Percentiles rank a stretch among this genome's conserved stretches.
These are phyloP conservation scores for Lentinula aciculospora DNA, from an alignment of 768 basidiomycete species.

Conservation along the genomic window DNA sequence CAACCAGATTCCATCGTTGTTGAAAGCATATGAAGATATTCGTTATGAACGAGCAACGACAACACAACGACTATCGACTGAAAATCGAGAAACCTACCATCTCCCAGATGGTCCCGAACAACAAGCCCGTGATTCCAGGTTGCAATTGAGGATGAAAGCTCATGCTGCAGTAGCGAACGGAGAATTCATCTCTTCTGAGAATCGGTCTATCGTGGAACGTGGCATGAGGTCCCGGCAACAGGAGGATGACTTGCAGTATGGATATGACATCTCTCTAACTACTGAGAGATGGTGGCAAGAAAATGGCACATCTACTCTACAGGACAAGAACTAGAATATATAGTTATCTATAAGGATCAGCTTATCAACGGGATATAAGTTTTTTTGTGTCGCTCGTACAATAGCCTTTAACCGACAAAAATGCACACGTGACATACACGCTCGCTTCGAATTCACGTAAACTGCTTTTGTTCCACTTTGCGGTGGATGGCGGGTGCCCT, in stretches of 20 bases:
- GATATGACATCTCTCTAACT: background rate
- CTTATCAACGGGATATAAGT: no score
- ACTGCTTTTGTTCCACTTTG: background rate
- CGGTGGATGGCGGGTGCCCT: conserved; percentile 7
- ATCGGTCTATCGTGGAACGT: background rate
- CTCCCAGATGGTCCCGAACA: conserved; percentile 54
- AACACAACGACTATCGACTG: conserved; percentile 42
- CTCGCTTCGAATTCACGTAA: background rate
- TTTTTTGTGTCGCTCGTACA: no score
- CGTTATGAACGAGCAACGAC: conserved; percentile 43
- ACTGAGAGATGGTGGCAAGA: background rate
- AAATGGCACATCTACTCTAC: background rate
- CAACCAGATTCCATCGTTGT: conserved; percentile 38
- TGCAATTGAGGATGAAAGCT: conserved; percentile 43
- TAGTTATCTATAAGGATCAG: no score
- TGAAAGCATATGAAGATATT: conserved; percentile 47
- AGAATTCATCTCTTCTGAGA: background rate
- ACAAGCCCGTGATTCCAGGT: conserved; percentile 40
- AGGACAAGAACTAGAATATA: background rate
- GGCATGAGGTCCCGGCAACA: background rate
- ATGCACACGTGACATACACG: background rate
- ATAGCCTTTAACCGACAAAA: no score
- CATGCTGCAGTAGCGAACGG: background rate
- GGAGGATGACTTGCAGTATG: background rate
- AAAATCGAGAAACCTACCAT: conserved; percentile 53